Base-by-base conservation (phyloP, 164 flowering plant genomes). In the Vitis rotundifolia region DNA sequence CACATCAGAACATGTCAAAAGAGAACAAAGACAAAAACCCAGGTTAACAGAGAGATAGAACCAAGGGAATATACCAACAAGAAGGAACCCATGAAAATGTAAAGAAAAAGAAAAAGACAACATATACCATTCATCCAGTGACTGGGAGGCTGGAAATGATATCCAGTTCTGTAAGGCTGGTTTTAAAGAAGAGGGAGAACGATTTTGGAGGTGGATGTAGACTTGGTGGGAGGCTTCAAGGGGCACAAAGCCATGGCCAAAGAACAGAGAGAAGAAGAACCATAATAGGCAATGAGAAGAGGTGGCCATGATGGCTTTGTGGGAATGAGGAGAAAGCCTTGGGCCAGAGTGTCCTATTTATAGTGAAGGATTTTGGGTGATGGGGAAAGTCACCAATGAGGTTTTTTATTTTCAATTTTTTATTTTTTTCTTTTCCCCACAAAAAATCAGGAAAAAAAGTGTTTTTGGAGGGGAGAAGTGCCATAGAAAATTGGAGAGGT, bases 111-210 rank as follows among this genome's bases (percentile, higher is more conserved):
- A 14, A 50, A 48, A 28, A 2, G 3, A n/a, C 14, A 3, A 31
- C 11, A 49, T 54, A 26, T 74, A 86, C 89, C 89, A 68, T 86
- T 86, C 66, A 86, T 84, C 89, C 89, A 86, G 60, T 86, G 82
- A 58, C 76, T 74, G 56, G 82, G 78, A 54, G 89, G 87, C n/a
- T 84, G 89, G 67, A 86, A 84, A 61, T 84, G 86, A 64, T 68
- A 84, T 47, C 77, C 68, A 64, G 87, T 82, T 71, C 87, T 71
- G 58, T 82, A 80, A 66, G 84, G 83, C 68, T 83, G 83, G 6
- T 37, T 73, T 59, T 14, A 31, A 1, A 50, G 63, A 11, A 31
- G 51, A 3, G 14, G 50, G 66, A 49, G 49, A n/a, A 5, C 3
- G 44, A 19, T 48, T 51, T 49, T 74, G 71, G 28, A 68, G 70